Base-by-base conservation (phyloP, 345 rosid species). In the Heritiera fomes region DNA sequence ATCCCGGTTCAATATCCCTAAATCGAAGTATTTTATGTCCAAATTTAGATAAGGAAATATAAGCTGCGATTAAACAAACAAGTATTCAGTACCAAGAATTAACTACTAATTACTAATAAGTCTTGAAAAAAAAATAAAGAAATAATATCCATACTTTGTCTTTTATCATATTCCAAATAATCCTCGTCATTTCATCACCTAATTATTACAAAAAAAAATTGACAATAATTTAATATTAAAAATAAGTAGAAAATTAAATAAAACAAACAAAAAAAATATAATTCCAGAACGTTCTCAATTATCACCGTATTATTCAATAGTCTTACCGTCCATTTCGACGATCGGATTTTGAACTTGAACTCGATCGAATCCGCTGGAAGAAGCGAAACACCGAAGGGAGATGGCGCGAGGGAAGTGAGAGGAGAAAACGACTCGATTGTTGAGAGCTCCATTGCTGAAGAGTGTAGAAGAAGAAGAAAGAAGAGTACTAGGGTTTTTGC, bases 141-240 rank as follows among this genome's bases (percentile, higher is more conserved):
- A 40, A 55, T 50, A 30, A 49, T 64, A 79, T 71, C 14, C 85
- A 41, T 81, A 96, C 98, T 87, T 92, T 94, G 17, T 96, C 94
- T 78, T 96, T 96, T 62, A 92, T 91, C 97, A 87, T 86, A 72
- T 72, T 82, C 97, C 99, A 94, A 62, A 96, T 96, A 58, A 96
- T 85, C 85, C 99, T 91, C 7, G 98, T 84, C 98, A 96, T 96
- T 82, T 96, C 99, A 86, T 96, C 99, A 63, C 99, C 99, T 92
- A 75, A 70, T 75, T 66, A 55, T 46, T 18, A 79, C 13, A 61
- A 28, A 17, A 71, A 59, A 13, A 75, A 23, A 0, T 4, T n/a
- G 56, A 28, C 72, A 52, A 52, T 14, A 68, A 64, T 66, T 11
- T 17, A 59, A 45, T 0, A 30, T 2, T n/a, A 10, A 6, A 20